Conservation (phyloP, 805 yeast species). For the Metschnikowia reukaufii region DNA sequence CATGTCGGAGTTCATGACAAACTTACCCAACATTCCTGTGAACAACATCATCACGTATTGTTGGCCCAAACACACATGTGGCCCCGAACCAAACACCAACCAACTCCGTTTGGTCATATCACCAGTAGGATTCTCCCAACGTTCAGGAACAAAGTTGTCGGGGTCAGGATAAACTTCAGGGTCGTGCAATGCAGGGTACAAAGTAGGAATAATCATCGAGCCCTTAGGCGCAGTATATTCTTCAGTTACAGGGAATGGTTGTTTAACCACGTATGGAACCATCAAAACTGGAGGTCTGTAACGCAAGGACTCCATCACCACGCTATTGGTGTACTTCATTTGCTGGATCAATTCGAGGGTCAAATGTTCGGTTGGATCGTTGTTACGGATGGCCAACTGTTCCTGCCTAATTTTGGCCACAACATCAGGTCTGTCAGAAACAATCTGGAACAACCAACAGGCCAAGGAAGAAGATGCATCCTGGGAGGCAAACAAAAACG, state of each 20-base stretch:
- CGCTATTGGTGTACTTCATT: slow-evolving; percentile 88
- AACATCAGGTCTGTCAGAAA: slow-evolving; percentile 94
- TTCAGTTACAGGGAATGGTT: slow-evolving; percentile 78
- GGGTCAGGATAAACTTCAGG: slow-evolving; percentile 96
- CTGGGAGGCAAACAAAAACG: slow-evolving; percentile 95
- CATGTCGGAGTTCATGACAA: slow-evolving; percentile 76
- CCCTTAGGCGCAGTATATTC: slow-evolving; percentile 94
- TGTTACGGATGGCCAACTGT: slow-evolving; percentile 78
- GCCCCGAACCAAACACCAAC: slow-evolving; percentile 97
- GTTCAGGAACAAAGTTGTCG: slow-evolving; percentile 91
- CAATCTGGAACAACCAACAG: slow-evolving; percentile 96
- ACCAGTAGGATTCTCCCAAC: slow-evolving; percentile 88
- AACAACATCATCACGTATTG: slow-evolving; percentile 89
- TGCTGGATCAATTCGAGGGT: slow-evolving; percentile 72
- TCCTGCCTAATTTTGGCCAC: slow-evolving; percentile 85
- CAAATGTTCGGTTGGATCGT: slow-evolving; percentile 65
- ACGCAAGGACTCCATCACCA: slow-evolving; percentile 88
- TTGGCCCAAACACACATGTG: slow-evolving; percentile 95
- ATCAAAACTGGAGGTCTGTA: slow-evolving; percentile 96
- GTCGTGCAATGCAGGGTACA: slow-evolving; percentile 95
- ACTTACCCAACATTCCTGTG: slow-evolving; percentile 89
- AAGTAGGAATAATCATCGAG: slow-evolving; percentile 92
- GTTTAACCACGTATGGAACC: slow-evolving; percentile 96
- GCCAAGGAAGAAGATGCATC: slow-evolving; percentile 97
- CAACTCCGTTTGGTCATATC: slow-evolving; percentile 81